Evolutionary conservation across 148 eudicot species (phyloP).

Genomic region (Selenicereus undatus): DNA sequence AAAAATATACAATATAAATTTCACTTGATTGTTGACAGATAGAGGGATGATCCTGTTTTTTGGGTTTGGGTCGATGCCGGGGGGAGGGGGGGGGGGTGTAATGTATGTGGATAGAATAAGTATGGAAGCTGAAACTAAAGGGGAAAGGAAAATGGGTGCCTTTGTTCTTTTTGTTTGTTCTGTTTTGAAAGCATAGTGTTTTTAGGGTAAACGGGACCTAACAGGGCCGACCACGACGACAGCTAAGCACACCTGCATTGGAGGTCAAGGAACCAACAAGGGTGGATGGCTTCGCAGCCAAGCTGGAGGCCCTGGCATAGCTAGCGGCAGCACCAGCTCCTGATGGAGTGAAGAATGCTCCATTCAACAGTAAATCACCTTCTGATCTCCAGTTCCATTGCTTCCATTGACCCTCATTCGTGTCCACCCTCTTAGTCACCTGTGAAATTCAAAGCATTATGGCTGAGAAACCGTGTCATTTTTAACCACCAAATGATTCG

Average conservation of each 20-base stretch:
- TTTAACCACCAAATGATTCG: background rate
- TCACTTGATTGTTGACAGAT: constrained; percentile 3
- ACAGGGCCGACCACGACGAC: constrained; percentile 55
- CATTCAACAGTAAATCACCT: constrained; percentile 75
- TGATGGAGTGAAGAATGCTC: constrained; percentile 76
- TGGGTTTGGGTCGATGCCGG: too few species aligned
- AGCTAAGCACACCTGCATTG: constrained; percentile 59
- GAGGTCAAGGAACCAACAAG: constrained; percentile 64
- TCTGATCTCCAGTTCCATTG: constrained; percentile 96
- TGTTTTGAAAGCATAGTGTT: constrained; percentile 4
- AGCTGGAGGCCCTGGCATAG: constrained; percentile 86
- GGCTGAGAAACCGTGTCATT: background rate
- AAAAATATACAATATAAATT: constrained; percentile 22
- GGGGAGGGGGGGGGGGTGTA: background rate
- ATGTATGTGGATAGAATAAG: background rate
- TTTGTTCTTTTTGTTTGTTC: constrained; percentile 7
- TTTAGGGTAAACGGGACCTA: constrained; percentile 25
- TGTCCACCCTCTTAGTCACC: constrained; percentile 72
- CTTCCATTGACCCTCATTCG: constrained; percentile 43
- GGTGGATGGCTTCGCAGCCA: constrained; percentile 82
- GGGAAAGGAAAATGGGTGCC: constrained; percentile 4
- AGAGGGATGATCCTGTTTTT: background rate
- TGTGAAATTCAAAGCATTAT: constrained; percentile 13
- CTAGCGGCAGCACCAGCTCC: constrained; percentile 75
- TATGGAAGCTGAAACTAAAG: background rate